A percentile compares a stretch with the other conserved stretches of the same genome.
phyloP scores from a whole-genome alignment of 768 basidiomycete species.

The Leccinum longicurvipes region DNA sequence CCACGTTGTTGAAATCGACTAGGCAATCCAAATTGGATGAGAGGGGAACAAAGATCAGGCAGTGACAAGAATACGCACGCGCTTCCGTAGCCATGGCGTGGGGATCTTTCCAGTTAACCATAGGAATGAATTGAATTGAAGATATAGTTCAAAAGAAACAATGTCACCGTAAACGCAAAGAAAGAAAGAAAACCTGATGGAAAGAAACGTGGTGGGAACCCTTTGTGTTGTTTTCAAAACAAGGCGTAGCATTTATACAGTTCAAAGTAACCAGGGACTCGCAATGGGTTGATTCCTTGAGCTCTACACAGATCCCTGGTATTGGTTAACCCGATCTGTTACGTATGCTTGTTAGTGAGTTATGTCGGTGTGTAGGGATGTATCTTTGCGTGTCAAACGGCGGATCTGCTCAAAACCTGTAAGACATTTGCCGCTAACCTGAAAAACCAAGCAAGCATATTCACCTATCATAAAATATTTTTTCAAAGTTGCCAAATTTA shows the following conservation, averaged over 20 bases:
- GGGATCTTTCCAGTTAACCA: slow-evolving; percentile 27
- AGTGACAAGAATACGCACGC: slow-evolving; percentile 14
- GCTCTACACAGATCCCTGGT: slow-evolving; percentile 7
- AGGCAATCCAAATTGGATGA: slow-evolving; percentile 1
- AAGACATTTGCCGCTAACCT: neutral
- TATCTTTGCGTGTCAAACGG: neutral
- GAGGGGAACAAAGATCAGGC: neutral
- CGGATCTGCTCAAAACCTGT: neutral
- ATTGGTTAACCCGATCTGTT: slow-evolving; percentile 9
- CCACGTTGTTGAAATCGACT: slow-evolving; percentile 59
- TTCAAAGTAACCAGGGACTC: slow-evolving; percentile 25
- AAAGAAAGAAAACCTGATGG: slow-evolving; percentile 1
- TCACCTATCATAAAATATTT: neutral
- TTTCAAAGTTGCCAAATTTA: neutral
- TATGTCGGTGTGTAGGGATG: neutral
- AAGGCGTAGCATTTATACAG: slow-evolving; percentile 16
- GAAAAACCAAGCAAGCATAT: neutral
- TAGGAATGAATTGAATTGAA: slow-evolving; percentile 14
- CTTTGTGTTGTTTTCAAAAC: slow-evolving; percentile 4
- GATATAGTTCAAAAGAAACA: slow-evolving; percentile 9
- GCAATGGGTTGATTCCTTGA: slow-evolving; percentile 4
- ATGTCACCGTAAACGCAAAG: slow-evolving; percentile 3
- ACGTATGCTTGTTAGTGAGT: slow-evolving; percentile 13
- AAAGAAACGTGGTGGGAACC: slow-evolving; percentile 2
- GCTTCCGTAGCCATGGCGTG: slow-evolving; percentile 21